phyloP scores from a whole-genome alignment of 2,329 filamentous ascomycete genomes.

The Trichoderma polysporum region DNA sequence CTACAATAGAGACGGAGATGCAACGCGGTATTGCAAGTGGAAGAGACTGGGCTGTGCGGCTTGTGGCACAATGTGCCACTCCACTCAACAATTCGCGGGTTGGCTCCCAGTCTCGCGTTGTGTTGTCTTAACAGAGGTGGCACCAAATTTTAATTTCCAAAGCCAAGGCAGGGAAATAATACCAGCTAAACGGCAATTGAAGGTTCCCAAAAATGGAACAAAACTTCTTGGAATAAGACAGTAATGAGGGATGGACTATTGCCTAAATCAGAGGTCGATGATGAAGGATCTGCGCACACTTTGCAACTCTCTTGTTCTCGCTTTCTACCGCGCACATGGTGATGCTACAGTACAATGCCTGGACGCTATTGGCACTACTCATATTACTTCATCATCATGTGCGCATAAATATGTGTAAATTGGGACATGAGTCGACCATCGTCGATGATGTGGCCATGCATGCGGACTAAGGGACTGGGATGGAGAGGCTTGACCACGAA shows the following conservation, averaged over 20 bases:
- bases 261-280: constrained; percentile 12
- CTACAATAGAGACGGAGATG: constrained; percentile 1
- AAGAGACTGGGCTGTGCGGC: constrained; percentile 5
- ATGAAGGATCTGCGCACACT: constrained; percentile 13
- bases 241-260: neutral
- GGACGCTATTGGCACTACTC: neutral
- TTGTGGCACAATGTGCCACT: constrained; percentile 5
- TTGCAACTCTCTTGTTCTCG: constrained; percentile 7
- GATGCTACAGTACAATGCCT: neutral
- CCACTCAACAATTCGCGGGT: neutral
- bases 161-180: constrained; percentile 6
- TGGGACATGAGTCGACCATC: constrained; percentile 9
- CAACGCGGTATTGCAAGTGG: neutral
- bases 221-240: neutral
- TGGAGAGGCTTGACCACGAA: neutral
- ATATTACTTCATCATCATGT: constrained; percentile 10
- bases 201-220: neutral
- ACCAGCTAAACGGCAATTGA: neutral
- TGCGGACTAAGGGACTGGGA: neutral
- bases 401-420: constrained; percentile 14
- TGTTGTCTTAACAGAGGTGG: neutral
- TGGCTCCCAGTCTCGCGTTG: neutral
- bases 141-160: constrained; percentile 7
- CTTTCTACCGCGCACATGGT: neutral
- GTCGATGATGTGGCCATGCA: constrained; percentile 19